phyloP scores from a whole-genome alignment of 2,329 filamentous ascomycete species.

The Exserohilum turcica region DNA sequence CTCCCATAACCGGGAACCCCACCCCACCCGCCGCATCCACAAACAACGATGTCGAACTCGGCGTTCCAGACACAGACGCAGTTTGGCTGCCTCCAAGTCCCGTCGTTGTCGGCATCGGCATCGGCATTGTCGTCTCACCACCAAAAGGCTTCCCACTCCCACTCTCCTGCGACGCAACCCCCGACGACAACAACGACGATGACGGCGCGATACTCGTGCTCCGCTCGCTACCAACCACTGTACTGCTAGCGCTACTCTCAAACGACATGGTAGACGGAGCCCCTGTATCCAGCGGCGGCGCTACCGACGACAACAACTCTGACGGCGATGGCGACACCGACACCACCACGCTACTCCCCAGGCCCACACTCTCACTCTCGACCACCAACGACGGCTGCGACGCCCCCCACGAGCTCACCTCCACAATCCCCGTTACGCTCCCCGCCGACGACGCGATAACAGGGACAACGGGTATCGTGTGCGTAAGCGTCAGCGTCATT shows the following conservation, averaged over 20 bases:
- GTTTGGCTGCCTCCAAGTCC: background rate
- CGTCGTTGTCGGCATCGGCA: too few species aligned
- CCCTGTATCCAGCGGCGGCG: background rate
- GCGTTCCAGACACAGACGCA: constrained; percentile 1
- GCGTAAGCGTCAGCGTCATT: constrained; percentile 1
- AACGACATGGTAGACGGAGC: too few species aligned
- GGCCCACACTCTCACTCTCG: too few species aligned
- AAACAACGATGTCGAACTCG: constrained; percentile 18
- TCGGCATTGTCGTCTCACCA: background rate
- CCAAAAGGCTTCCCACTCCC: background rate
- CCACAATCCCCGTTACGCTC: background rate
- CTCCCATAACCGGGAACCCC: constrained; percentile 15
- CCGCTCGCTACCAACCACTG: too few species aligned
- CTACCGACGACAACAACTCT: background rate
- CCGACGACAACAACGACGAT: too few species aligned
- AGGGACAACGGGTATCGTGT: background rate
- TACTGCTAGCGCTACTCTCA: background rate
- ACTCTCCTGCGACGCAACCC: background rate
- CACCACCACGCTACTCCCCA: too few species aligned
- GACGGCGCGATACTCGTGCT: background rate
- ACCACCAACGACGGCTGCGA: too few species aligned
- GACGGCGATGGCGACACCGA: too few species aligned
- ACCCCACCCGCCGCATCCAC: constrained; percentile 28
- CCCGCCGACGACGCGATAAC: constrained; percentile 1
- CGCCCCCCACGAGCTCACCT: background rate